Evolutionary conservation across 2,329 filamentous ascomycete genomes (phyloP).

Genomic region (Ambrosiella cleistominuta): DNA sequence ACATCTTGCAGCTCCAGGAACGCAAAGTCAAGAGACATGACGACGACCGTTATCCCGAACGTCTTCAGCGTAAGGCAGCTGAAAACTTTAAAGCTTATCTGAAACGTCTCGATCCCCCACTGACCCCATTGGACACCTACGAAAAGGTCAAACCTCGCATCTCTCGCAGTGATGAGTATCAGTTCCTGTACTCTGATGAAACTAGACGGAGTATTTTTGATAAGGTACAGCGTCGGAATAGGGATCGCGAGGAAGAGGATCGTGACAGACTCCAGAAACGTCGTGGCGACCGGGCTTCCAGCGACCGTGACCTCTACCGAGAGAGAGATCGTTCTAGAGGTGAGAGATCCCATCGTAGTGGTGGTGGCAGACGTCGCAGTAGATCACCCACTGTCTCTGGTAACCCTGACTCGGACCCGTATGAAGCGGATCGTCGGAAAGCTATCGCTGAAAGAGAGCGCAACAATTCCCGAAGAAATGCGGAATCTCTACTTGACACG

Average conservation of each 20-base stretch:
- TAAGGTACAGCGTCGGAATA: slow-evolving; percentile 76
- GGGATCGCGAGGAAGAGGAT: slow-evolving; percentile 81
- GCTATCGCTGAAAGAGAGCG: slow-evolving; percentile 88
- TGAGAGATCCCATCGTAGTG: slow-evolving; percentile 42
- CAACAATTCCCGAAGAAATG: slow-evolving; percentile 39
- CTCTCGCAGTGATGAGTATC: slow-evolving; percentile 67
- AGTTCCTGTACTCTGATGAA: slow-evolving; percentile 67
- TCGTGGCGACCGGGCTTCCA: slow-evolving; percentile 34
- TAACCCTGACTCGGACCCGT: slow-evolving; percentile 56
- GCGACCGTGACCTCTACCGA: slow-evolving; percentile 37
- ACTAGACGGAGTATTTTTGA: slow-evolving; percentile 72
- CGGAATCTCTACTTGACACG: slow-evolving; percentile 11
- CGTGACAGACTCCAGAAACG: slow-evolving; percentile 35
- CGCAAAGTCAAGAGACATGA: slow-evolving; percentile 69
- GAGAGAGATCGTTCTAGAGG: slow-evolving; percentile 40
- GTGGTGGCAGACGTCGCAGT: slow-evolving; percentile 41
- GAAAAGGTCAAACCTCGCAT: slow-evolving; percentile 71
- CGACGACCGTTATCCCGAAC: slow-evolving; percentile 71
- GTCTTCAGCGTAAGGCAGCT: slow-evolving; percentile 66
- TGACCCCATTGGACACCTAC: slow-evolving; percentile 64
- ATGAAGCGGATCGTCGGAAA: slow-evolving; percentile 87
- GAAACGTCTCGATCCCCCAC: slow-evolving; percentile 76
- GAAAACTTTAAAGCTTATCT: slow-evolving; percentile 74
- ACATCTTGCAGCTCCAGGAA: slow-evolving; percentile 47
- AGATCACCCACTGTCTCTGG: slow-evolving; percentile 43